Conservation (phyloP, 345 rosid genomes). For the Aquilaria sinensis region DNA sequence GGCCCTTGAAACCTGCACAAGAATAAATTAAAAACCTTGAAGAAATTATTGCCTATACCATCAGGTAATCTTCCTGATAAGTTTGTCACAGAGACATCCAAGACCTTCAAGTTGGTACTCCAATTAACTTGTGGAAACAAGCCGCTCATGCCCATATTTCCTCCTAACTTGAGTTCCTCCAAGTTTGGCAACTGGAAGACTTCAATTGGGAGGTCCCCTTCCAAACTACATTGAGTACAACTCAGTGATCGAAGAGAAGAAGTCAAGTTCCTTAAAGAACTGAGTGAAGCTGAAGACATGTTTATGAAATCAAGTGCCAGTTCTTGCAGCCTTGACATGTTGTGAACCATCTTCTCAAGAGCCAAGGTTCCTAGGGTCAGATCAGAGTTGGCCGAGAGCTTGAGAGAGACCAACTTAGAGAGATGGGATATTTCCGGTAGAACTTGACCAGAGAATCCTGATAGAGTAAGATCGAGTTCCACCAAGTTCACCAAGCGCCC, state of each 20-base stretch:
- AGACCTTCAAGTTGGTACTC: not conserved
- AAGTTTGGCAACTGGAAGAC: constrained; percentile 6
- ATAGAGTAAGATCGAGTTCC: constrained; percentile 6
- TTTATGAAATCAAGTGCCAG: not conserved
- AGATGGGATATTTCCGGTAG: constrained; percentile 6
- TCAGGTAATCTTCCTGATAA: not conserved
- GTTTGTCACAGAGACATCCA: not conserved
- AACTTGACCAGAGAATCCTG: not conserved
- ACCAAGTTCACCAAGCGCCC: constrained; percentile 4
- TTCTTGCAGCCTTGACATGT: constrained; percentile 7
- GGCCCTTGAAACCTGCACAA: not conserved
- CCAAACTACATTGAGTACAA: not conserved
- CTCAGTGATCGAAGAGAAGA: constrained; percentile 6
- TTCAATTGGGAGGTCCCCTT: constrained; percentile 11
- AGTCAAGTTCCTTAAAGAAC: constrained; percentile 12
- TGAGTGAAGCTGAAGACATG: not conserved
- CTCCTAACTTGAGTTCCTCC: not conserved
- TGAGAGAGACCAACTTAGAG: constrained; percentile 15
- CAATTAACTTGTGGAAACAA: constrained; percentile 6
- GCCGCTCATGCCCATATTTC: not conserved
- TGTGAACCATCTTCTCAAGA: constrained; percentile 4
- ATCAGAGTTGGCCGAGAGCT: not conserved
- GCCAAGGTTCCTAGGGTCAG: not conserved
- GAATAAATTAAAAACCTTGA: not conserved
- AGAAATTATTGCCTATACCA: not conserved